A percentile compares a stretch with the other conserved stretches of the same genome.
phyloP scores from a whole-genome alignment of 768 basidiomycete genomes.

The Russula brevipes region DNA sequence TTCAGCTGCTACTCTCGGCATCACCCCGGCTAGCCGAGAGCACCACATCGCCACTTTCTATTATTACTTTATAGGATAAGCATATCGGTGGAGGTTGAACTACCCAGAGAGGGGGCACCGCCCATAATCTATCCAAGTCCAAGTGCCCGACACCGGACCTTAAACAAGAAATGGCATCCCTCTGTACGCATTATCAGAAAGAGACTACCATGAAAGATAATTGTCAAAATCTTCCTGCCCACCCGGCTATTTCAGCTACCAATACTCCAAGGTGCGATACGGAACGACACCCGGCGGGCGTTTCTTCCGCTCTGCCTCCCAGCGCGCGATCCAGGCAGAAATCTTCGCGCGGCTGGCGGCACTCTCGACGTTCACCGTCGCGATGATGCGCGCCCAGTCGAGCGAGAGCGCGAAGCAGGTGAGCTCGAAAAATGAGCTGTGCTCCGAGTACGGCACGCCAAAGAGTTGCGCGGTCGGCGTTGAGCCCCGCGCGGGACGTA shows the following conservation, averaged over 20 bases:
- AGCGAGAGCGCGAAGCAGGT: constrained; percentile 92
- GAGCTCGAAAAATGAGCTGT: constrained; percentile 92
- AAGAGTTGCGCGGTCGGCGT: constrained; percentile 65
- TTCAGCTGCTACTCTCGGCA: too few relatives aligned
- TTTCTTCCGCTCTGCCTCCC: constrained; percentile 77
- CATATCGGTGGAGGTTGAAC: too few relatives aligned
- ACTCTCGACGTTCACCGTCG: constrained; percentile 87
- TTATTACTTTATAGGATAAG: too few relatives aligned
- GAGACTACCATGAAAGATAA: too few relatives aligned
- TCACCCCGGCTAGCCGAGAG: too few relatives aligned
- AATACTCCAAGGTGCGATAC: constrained; percentile 43
- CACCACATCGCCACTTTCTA: too few relatives aligned
- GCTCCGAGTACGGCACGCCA: constrained; percentile 91
- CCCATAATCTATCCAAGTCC: too few relatives aligned
- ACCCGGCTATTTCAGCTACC: constrained; percentile 30
- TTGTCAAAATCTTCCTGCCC: not conserved
- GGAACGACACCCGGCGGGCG: constrained; percentile 36
- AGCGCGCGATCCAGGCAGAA: constrained; percentile 81
- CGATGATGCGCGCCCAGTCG: constrained; percentile 84
- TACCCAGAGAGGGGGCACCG: too few relatives aligned
- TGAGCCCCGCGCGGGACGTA: constrained; percentile 67
- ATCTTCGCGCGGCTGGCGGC: constrained; percentile 75
- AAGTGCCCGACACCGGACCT: too few relatives aligned
- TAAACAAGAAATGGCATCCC: too few relatives aligned
- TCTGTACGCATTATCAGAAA: too few relatives aligned